A percentile compares a stretch with the other conserved stretches of the same genome.
Evolutionary conservation across 2,329 filamentous ascomycete species (phyloP).

Genomic region (Eutypa lata): DNA sequence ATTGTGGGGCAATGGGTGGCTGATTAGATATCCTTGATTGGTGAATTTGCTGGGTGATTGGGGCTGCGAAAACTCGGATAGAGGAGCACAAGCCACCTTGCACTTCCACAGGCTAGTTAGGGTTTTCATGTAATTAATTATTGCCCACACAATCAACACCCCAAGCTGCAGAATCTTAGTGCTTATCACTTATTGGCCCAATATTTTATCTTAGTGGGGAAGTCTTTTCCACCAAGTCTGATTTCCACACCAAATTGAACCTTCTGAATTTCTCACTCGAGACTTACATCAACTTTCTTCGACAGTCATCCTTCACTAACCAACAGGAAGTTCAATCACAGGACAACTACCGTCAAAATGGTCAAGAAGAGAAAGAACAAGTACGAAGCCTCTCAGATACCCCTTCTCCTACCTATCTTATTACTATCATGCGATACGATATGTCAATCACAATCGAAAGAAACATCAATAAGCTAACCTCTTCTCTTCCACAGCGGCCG

Average conservation of each 20-base stretch:
- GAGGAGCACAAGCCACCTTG: conserved; percentile 4
- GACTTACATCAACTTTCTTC: not conserved
- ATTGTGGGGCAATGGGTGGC: conserved; percentile 1
- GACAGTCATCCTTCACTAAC: not conserved
- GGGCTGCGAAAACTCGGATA: conserved; percentile 10
- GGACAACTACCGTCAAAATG: conserved; percentile 56
- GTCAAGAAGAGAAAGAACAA: conserved; percentile 72
- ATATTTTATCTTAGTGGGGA: not conserved
- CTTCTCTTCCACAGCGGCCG: conserved; percentile 65
- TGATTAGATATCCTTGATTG: not conserved
- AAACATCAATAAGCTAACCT: conserved; percentile 14
- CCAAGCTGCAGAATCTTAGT: not conserved
- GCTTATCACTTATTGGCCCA: conserved; percentile 8
- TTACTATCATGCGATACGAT: too few species aligned
- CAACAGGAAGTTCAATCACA: not conserved
- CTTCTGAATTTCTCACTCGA: not conserved
- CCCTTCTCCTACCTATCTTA: conserved; percentile 1
- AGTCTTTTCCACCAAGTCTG: not conserved
- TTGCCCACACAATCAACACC: conserved; percentile 19
- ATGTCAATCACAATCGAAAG: too few species aligned
- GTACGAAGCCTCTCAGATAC: conserved; percentile 37
- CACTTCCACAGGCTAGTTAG: conserved; percentile 21
- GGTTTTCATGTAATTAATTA: conserved; percentile 15
- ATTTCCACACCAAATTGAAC: not conserved
- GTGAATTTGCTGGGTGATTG: conserved; percentile 1